A percentile compares a stretch with the other conserved stretches of the same genome.
phyloP scores from a whole-genome alignment of 306 rosid species.

The Canavalia gladiata region DNA sequence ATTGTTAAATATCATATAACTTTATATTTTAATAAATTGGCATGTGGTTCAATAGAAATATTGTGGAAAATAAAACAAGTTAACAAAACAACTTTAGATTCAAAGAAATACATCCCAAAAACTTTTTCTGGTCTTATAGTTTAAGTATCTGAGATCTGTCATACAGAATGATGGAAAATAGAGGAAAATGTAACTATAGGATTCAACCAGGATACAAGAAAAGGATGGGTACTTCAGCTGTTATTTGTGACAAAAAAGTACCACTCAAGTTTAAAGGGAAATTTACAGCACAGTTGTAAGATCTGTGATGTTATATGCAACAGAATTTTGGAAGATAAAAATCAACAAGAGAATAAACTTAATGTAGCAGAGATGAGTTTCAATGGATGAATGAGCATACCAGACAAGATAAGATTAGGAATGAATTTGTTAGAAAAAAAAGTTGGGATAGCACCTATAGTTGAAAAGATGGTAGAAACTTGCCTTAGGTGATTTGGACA shows the following conservation, averaged over 20 bases:
- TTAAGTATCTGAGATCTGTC: neutral
- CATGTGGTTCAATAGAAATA: neutral
- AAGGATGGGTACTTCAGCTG: neutral
- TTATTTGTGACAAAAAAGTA: too few relatives aligned
- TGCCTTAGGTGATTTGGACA: neutral
- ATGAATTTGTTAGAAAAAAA: too few relatives aligned
- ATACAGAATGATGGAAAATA: neutral
- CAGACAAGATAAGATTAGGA: too few relatives aligned
- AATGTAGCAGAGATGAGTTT: too few relatives aligned
- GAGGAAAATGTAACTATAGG: neutral
- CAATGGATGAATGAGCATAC: too few relatives aligned
- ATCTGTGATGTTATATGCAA: too few relatives aligned
- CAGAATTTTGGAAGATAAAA: too few relatives aligned
- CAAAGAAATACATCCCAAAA: neutral
- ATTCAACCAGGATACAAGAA: neutral
- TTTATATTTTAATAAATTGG: neutral
- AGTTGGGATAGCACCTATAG: too few relatives aligned
- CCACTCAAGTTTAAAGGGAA: too few relatives aligned
- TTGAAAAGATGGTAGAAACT: neutral
- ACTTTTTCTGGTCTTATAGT: neutral
- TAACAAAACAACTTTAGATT: neutral
- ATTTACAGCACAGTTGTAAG: too few relatives aligned
- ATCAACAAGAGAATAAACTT: too few relatives aligned
- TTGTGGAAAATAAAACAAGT: neutral
- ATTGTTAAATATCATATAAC: neutral